Evolutionary conservation across 2,329 filamentous ascomycete species (phyloP).

Genomic region (Fusarium chlamydosporum): DNA sequence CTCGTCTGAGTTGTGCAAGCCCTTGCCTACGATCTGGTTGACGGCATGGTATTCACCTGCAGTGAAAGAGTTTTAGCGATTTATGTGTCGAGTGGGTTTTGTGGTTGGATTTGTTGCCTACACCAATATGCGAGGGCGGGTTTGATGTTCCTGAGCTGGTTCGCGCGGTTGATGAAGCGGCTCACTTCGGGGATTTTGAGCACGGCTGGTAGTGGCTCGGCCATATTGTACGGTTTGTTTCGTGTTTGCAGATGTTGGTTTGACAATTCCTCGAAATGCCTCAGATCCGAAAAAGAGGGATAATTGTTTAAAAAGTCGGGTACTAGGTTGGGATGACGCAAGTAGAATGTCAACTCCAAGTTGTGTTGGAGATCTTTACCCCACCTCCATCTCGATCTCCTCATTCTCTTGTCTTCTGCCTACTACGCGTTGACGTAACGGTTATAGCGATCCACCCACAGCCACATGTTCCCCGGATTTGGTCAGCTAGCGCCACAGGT

Average conservation of each 20-base stretch:
- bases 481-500: conserved; percentile 43
- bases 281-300: background rate
- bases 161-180: conserved; percentile 85
- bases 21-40: conserved; percentile 87
- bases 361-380: conserved; percentile 37
- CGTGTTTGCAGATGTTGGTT: conserved; percentile 1
- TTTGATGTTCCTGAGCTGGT: conserved; percentile 86
- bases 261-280: background rate
- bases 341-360: conserved; percentile 22
- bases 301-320: background rate
- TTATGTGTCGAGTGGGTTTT: background rate
- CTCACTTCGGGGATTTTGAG: conserved; percentile 86
- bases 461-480: conserved; percentile 41
- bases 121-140: conserved; percentile 97
- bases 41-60: conserved; percentile 91
- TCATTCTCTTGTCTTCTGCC: conserved; percentile 24
- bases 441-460: conserved; percentile 10
- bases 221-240: conserved; percentile 68
- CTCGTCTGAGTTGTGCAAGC: conserved; percentile 82
- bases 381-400: conserved; percentile 33
- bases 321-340: conserved; percentile 33
- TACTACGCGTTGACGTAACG: conserved; percentile 36
- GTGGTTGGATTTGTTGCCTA: conserved; percentile 63
- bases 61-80: conserved; percentile 24
- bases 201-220: conserved; percentile 61